Conservation (phyloP, 371 early-diverging fungal genomes). For the Apophysomyces variabilis region DNA sequence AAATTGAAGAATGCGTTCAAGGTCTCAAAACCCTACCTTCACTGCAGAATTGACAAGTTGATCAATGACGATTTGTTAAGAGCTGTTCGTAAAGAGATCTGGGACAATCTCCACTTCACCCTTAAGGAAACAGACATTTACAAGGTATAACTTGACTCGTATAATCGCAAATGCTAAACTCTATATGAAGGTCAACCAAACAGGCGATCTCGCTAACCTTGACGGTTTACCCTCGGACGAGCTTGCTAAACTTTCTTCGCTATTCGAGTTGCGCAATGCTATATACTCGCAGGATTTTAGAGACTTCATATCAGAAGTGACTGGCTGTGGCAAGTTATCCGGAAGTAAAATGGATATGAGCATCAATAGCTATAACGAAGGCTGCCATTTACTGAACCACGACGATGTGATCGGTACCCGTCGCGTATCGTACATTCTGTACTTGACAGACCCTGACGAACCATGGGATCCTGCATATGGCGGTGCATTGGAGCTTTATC, state of each 20-base stretch:
- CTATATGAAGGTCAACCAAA: constrained; percentile 55
- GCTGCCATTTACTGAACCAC: constrained; percentile 78
- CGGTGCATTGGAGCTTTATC: constrained; percentile 79
- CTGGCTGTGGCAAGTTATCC: constrained; percentile 71
- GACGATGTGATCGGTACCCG: constrained; percentile 85
- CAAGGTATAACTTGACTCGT: constrained; percentile 45
- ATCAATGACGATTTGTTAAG: constrained; percentile 62
- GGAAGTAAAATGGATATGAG: constrained; percentile 72
- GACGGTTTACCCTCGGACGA: constrained; percentile 70
- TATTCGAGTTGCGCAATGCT: constrained; percentile 69
- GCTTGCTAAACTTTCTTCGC: constrained; percentile 45
- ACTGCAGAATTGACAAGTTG: constrained; percentile 64
- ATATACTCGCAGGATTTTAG: constrained; percentile 75
- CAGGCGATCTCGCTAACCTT: constrained; percentile 81
- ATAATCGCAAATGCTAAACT: not conserved
- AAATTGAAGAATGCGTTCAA: constrained; percentile 39
- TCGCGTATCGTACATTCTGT: constrained; percentile 76
- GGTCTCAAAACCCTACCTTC: constrained; percentile 66
- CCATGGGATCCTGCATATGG: constrained; percentile 64
- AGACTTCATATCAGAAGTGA: constrained; percentile 64
- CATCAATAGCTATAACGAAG: constrained; percentile 61
- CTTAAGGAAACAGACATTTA: constrained; percentile 83
- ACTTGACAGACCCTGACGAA: constrained; percentile 71
- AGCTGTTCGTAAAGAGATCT: constrained; percentile 68
- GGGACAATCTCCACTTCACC: constrained; percentile 63